Base-by-base conservation (phyloP, 1,284 basidiomycete species). In the Ustilago bromivora region DNA sequence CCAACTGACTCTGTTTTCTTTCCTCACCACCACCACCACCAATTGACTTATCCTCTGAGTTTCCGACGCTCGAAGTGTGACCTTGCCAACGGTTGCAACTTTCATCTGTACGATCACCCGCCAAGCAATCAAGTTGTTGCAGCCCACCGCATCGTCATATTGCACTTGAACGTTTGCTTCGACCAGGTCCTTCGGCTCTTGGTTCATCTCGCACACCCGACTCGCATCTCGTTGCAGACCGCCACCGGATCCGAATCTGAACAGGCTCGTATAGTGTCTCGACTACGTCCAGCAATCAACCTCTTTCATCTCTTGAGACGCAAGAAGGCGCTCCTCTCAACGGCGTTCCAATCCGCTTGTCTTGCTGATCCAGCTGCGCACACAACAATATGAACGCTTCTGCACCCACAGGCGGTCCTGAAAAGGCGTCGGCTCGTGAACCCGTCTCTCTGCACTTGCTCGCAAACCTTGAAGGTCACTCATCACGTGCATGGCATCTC, bases 401-500 rank as follows among this genome's bases (percentile, higher is more conserved):
- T 35, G 28, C 43, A 23, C 55, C 64, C 17, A 55, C 67, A 5
- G 17, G 57, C 8, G 61, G 41, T 19, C 35, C 56, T 1, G 57
- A 57, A 40, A 46, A 54, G 28, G 43, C 47, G 6, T 19, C 65
- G 11, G 28, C 61, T 31, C 36, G 51, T 19, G 15, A 61, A n/a
- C 55, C 47, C 2, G 32, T 69, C 28, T 61, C 62, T 15, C 62
- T 78, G 32, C 71, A 78, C 36, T 65, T 78, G n/a, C 35, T 78
- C 23, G 46, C 76, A 11, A 62, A 74, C 4, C 71, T 79, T 11
- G 66, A 55, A 55, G 77, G 74, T 17, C 82, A 81, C 55, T 59
- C 71, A 34, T 79, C 72, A 91, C 19, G 75, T 8, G 84, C 82
- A 19, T 99, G 96, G 96, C 89, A 91, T 69, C 88, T 95, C 35